These are phyloP conservation scores for Encephalitozoon hellem DNA, from an alignment of 371 early-diverging fungal species.

Conservation along the genomic window DNA sequence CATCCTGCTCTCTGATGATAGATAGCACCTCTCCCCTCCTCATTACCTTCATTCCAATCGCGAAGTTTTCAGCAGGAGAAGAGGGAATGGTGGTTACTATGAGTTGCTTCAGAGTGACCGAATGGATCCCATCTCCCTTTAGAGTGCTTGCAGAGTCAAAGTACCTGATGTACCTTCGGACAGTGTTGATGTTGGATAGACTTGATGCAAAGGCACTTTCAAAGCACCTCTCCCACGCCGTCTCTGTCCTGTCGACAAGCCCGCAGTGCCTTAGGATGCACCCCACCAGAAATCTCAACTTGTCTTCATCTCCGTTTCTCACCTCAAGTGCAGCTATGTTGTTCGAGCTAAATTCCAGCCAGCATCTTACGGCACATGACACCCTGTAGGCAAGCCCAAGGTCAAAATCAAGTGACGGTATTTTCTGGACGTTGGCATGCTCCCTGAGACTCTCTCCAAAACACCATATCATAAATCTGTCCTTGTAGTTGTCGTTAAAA, in stretches of 20 bases:
- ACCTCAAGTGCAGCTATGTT: constrained; percentile 35
- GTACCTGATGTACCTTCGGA: constrained; percentile 23
- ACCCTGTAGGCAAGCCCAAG: not conserved
- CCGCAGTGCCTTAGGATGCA: constrained; percentile 19
- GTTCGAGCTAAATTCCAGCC: constrained; percentile 23
- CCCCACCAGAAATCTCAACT: constrained; percentile 11
- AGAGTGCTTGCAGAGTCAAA: constrained; percentile 1
- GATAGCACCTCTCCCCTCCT: not conserved
- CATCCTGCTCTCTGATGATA: not conserved
- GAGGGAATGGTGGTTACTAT: constrained; percentile 38
- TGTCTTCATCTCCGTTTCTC: not conserved
- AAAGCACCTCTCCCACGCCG: not conserved
- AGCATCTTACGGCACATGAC: constrained; percentile 16
- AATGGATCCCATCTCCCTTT: not conserved
- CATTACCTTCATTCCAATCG: not conserved
- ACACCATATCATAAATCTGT: constrained; percentile 61
- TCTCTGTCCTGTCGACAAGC: not conserved
- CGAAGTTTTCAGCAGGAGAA: not conserved
- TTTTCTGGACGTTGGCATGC: not conserved
- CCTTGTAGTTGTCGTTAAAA: constrained; percentile 59
- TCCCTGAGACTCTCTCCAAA: not conserved
- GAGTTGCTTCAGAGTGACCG: constrained; percentile 32
- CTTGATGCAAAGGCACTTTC: not conserved
- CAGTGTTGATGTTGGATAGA: constrained; percentile 5
- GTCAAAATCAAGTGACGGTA: constrained; percentile 9